Conservation (phyloP, 2,329 filamentous ascomycete genomes). For the Achaetomium macrosporum region DNA sequence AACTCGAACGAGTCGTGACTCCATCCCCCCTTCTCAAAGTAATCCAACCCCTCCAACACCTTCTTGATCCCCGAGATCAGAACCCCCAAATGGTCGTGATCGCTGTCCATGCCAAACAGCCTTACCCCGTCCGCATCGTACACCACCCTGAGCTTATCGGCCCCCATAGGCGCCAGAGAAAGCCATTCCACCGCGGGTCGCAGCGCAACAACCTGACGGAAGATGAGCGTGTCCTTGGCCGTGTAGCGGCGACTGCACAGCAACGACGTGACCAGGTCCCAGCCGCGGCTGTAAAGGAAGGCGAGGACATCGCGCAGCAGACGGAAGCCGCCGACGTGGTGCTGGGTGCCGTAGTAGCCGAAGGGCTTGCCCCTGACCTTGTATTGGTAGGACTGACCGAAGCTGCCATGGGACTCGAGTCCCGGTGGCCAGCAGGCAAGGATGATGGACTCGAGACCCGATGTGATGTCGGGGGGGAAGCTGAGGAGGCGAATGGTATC, state of each 20-base stretch:
- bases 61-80: conserved; percentile 13
- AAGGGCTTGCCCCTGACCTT: conserved; percentile 21
- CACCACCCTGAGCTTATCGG: conserved; percentile 16
- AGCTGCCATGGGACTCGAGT: conserved; percentile 15
- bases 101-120: background rate
- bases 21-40: conserved; percentile 17
- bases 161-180: conserved; percentile 5
- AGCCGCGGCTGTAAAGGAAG: conserved; percentile 18
- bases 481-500: conserved; percentile 24
- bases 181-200: conserved; percentile 18
- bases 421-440: conserved; percentile 23
- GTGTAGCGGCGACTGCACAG: conserved; percentile 14
- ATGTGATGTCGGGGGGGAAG: conserved; percentile 20
- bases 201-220: conserved; percentile 2
- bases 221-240: conserved; percentile 23
- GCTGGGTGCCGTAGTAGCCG: conserved; percentile 11
- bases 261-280: conserved; percentile 17
- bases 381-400: conserved; percentile 20
- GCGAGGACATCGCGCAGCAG: conserved; percentile 23
- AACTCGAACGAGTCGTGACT: conserved; percentile 22
- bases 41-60: conserved; percentile 10
- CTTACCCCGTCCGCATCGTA: conserved; percentile 4
- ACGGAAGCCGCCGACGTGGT: conserved; percentile 17
- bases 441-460: conserved; percentile 18
- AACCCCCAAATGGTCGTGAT: conserved; percentile 12